Evolutionary conservation across 345 rosid species (phyloP), one percentile per base, ranked within the genome.

Genomic region (Erucastrum elatum): DNA sequence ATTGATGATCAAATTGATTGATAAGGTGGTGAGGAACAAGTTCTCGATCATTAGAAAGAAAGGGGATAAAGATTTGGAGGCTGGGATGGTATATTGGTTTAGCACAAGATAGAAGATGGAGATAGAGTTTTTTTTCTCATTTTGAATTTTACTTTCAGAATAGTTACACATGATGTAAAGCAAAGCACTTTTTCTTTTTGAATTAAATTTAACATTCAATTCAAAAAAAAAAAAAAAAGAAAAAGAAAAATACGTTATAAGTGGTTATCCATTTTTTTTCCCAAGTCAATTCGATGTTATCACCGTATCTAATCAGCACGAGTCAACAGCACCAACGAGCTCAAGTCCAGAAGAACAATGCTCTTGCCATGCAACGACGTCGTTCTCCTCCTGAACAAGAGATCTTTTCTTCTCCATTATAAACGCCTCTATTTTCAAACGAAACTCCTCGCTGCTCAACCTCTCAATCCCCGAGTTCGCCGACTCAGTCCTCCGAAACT

Each of bases 401-500:
- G 3, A 9, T 2, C 0, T 78, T 63, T 72, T 78, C 77, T 33
- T 66, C 64, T 73, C 46, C 75, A 61, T 49, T 4, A 74, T 79
- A 29, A 68, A 74, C 1, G 56, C 30, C 17, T 79, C 82, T 1
- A 68, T 34, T 34, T 51, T 68, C 66, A 79, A 46, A 3, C 46
- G 58, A 73, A 74, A 68, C 65, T 74, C 75, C 11, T 79, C 78
- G 15, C 64, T 79, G 17, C 10, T 79, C 60, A 72, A 7, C 8
- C 66, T 73, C 60, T 79, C 82, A 0, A 61, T 68, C 59, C 8
- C 33, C 46, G 33, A 8, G 2, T 35, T 37, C 72, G 73, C 73
- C 15, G 82, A 73, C 11, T 79, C 78, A 15, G 74, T 59, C 62
- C 82, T 79, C 68, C 74, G 34, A 7, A 13, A 25, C 44, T 72